Evolutionary conservation across 2,329 filamentous ascomycete genomes (phyloP).

Genomic region (Diaporthe batatas): DNA sequence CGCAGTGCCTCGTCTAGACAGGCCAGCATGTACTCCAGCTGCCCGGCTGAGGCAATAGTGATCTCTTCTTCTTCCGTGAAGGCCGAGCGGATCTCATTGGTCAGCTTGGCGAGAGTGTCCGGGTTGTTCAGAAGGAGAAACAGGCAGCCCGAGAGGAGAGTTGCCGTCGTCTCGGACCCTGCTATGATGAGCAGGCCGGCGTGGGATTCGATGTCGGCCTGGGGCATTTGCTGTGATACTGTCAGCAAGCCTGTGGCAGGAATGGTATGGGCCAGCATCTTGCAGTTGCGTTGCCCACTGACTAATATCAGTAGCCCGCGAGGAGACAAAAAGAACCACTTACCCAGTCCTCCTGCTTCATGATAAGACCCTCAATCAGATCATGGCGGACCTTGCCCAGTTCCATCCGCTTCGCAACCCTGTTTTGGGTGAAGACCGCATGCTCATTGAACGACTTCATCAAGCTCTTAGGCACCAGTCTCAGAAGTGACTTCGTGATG

Average conservation of each 20-base stretch:
- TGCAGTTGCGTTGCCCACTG: background rate
- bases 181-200: constrained; percentile 35
- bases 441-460: constrained; percentile 22
- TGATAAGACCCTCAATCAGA: constrained; percentile 35
- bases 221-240: background rate
- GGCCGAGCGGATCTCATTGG: constrained; percentile 51
- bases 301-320: background rate
- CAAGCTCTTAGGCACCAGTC: constrained; percentile 20
- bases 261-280: background rate
- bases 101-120: constrained; percentile 46
- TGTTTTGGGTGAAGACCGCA: constrained; percentile 25
- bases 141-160: constrained; percentile 36
- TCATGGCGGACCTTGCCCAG: constrained; percentile 38
- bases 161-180: constrained; percentile 42
- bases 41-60: constrained; percentile 45
- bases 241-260: background rate
- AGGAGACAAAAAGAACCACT: background rate
- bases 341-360: constrained; percentile 32
- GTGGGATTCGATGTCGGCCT: background rate
- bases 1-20: constrained; percentile 55
- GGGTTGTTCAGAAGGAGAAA: constrained; percentile 46
- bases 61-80: constrained; percentile 53
- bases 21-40: constrained; percentile 53
- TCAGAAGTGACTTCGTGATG: background rate
- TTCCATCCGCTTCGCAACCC: constrained; percentile 37